Percentiles rank a stretch among this genome's conserved stretches.
These are phyloP conservation scores for Candida xiaguanensis DNA, from an alignment of 805 yeast species.

Conservation along the genomic window DNA sequence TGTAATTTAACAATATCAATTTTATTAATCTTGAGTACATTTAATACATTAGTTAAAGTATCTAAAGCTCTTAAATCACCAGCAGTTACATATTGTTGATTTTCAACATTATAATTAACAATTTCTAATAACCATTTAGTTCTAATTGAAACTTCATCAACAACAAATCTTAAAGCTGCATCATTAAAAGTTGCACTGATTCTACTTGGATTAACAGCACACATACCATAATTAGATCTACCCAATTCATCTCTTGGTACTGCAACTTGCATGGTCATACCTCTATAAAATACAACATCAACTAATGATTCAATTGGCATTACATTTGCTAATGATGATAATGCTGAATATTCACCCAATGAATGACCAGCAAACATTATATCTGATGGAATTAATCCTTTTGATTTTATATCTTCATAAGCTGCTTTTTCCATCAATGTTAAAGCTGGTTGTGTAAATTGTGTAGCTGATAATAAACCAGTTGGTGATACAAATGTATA, in stretches of 20 bases:
- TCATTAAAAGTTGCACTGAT: constrained; percentile 85
- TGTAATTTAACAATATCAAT: constrained; percentile 87
- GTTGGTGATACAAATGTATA: constrained; percentile 89
- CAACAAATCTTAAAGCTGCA: constrained; percentile 91
- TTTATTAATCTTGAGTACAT: constrained; percentile 90
- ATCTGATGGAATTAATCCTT: constrained; percentile 92
- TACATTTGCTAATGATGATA: constrained; percentile 94
- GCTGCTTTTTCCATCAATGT: constrained; percentile 99
- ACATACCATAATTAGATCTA: constrained; percentile 98
- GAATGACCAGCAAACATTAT: constrained; percentile 99
- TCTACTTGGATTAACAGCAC: constrained; percentile 96
- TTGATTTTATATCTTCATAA: constrained; percentile 93
- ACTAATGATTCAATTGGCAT: constrained; percentile 98
- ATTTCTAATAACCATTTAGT: constrained; percentile 95
- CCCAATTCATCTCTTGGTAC: constrained; percentile 96
- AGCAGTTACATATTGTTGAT: constrained; percentile 97
- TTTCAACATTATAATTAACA: constrained; percentile 97
- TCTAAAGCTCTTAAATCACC: constrained; percentile 97
- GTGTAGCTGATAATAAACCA: constrained; percentile 96
- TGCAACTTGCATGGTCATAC: constrained; percentile 99
- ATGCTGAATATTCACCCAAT: constrained; percentile 97
- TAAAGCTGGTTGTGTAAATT: constrained; percentile 98
- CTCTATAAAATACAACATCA: constrained; percentile 98
- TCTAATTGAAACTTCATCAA: constrained; percentile 76
- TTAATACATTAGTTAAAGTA: constrained; percentile 87